Evolutionary conservation across 805 yeast genomes (phyloP), one percentile per base, ranked within the genome.

Genomic region (Starmerella etchellsii): DNA sequence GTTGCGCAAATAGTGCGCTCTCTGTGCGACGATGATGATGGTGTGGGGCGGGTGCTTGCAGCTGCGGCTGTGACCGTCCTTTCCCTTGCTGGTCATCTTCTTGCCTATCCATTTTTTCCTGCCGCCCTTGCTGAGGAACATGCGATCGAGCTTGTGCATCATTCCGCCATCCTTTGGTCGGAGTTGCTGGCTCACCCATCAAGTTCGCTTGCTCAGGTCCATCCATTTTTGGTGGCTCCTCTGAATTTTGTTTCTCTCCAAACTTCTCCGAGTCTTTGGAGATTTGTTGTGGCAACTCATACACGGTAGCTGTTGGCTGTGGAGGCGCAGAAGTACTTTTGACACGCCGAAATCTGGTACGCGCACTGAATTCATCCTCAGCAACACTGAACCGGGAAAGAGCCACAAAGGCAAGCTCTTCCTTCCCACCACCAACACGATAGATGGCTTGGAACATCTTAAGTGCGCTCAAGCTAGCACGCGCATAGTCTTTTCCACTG

Each of bases 371-470:
- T 37, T 54, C 52, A 39, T 60, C 63, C 16, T 48, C 34, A 10
- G 61, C 63, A 33, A 50, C 50, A 38, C 57, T 57, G 40, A 61
- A 61, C 48, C 61, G 63, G 47, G 60, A 61, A 18, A 59, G 41
- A 16, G 58, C 46, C 20, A 61, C 53, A 26, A 61, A 59, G 30
- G 52, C 50, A 18, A 59, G 53, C 41, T 43, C 44, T 22, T 42
- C 47, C 10, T 40, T 39, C 23, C 41, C 47, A 19, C 28, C 36
- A 13, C 46, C 40, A 9, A 41, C 37, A 25, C 54, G 47, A 45
- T 48, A 53, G 13, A 60, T 50, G 35, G 51, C 46, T 50, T 60
- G 64, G 25, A 53, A 46, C 36, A 60, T 58, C 13, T 58, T 53
- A 37, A 60, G 51, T 6, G 64, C 64, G 18, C 46, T 48, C 18